Evolutionary conservation across 495 filamentous ascomycete genomes (phyloP).

Genomic region (Penicillium salamii): DNA sequence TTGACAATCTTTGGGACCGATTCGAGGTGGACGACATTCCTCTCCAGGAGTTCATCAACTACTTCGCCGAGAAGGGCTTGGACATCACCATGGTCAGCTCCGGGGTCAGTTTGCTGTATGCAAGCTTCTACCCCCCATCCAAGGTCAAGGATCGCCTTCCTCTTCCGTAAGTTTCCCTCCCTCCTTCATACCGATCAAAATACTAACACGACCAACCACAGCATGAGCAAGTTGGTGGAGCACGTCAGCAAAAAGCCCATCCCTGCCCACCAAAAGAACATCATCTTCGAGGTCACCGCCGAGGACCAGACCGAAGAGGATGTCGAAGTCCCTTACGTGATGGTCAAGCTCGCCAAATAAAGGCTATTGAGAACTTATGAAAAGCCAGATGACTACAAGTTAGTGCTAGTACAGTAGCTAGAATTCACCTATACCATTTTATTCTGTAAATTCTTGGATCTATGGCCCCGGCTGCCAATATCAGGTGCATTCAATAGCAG

Average conservation of each 20-base stretch:
- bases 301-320: conserved; percentile 91
- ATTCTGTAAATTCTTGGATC: neutral
- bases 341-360: conserved; percentile 66
- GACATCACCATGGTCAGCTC: conserved; percentile 91
- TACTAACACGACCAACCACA: conserved; percentile 27
- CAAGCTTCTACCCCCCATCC: conserved; percentile 83
- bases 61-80: conserved; percentile 78
- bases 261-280: conserved; percentile 85
- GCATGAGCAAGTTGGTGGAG: conserved; percentile 84
- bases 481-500: too few relatives aligned
- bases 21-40: conserved; percentile 90
- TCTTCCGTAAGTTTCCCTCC: conserved; percentile 52
- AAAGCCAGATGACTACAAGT: neutral
- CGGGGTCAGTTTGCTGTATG: conserved; percentile 93
- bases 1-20: conserved; percentile 98
- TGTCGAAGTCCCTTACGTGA: conserved; percentile 96
- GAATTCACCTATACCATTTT: neutral
- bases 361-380: neutral
- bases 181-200: neutral
- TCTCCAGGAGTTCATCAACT: conserved; percentile 73
- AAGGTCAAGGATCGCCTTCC: conserved; percentile 83
- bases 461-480: too few relatives aligned
- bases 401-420: conserved; percentile 2
- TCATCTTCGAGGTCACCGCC: conserved; percentile 94
- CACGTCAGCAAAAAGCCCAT: conserved; percentile 88